These are phyloP conservation scores for Xerocomus spinulosus DNA, from an alignment of 768 basidiomycete genomes.

Conservation along the genomic window DNA sequence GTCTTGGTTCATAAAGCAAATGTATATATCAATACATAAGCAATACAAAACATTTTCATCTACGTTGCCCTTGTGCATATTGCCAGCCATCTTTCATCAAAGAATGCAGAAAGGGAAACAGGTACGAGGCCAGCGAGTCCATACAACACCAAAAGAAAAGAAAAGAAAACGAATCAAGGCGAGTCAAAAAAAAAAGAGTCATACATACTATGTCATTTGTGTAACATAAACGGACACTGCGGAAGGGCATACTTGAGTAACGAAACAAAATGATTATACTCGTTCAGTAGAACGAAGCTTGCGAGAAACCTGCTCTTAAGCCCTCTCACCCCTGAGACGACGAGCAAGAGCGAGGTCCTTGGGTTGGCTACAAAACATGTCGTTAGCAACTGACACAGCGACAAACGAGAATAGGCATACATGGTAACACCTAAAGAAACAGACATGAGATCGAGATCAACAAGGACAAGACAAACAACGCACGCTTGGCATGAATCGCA, in stretches of 20 bases:
- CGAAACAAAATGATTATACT: slow-evolving; percentile 6
- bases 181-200: too few species aligned
- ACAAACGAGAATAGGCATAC: slow-evolving; percentile 32
- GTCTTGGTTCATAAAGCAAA: slow-evolving; percentile 16
- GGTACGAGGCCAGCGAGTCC: not conserved
- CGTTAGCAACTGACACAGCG: slow-evolving; percentile 12
- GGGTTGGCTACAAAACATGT: slow-evolving; percentile 53
- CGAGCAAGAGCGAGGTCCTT: slow-evolving; percentile 87
- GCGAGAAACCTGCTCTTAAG: slow-evolving; percentile 37
- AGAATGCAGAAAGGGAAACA: not conserved
- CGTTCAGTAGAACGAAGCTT: not conserved
- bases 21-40: slow-evolving; percentile 23
- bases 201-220: slow-evolving; percentile 30
- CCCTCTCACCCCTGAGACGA: slow-evolving; percentile 82
- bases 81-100: not conserved
- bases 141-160: slow-evolving; percentile 9
- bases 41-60: slow-evolving; percentile 27
- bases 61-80: slow-evolving; percentile 13
- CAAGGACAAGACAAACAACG: slow-evolving; percentile 11
- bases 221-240: slow-evolving; percentile 23
- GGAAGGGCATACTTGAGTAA: slow-evolving; percentile 14
- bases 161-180: not conserved
- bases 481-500: slow-evolving; percentile 83
- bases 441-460: slow-evolving; percentile 10
- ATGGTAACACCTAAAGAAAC: slow-evolving; percentile 47